Evolutionary conservation across 805 yeast species (phyloP), one percentile per base, ranked within the genome.

Genomic region (Hemisphaericaspora nanyangensis): DNA sequence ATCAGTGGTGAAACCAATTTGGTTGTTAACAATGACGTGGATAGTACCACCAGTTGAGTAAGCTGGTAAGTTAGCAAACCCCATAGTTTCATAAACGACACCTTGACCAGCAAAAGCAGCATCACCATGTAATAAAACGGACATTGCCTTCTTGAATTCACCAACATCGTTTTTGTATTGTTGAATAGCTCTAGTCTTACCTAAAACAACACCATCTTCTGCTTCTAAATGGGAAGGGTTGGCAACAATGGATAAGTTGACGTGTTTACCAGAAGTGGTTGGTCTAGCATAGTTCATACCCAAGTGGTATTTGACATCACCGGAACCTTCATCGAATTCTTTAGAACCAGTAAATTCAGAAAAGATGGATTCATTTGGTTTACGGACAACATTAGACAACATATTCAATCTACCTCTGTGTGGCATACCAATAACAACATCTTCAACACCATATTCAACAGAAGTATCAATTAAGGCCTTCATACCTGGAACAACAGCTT

Each of bases 221-320:
- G 99, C 95, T 74, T 93, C 99, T 70, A 93, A 80, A 72, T 93
- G 99, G 34, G 98, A 91, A 47, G 99, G 99, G 68, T 93, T 93
- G 46, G 99, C 99, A 47, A 93, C 99, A 50, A 93, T 74, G 24
- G 98, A 90, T 57, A 93, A 72, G 72, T 90, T 90, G 50, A 93
- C 97, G 60, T 81, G 86, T 68, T 89, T 89, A 65, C 99, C 99
- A 19, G 96, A 85, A 33, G 97, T 95, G 40, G 99, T 93, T 64
- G 99, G 99, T 74, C 99, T 85, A 63, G 83, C 87, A 75, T 90
- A 93, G 75, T 93, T 91, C 96, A 93, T 91, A 75, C 99, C 99
- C 70, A 93, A 77, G 67, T 93, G 99, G 76, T 93, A 93, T 71
- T 93, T 93, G 57, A 93, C 99, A 70, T 93, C 99, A 69, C 99